Conservation (phyloP, 1,284 basidiomycete genomes). For the Irpex rosettiformis region DNA sequence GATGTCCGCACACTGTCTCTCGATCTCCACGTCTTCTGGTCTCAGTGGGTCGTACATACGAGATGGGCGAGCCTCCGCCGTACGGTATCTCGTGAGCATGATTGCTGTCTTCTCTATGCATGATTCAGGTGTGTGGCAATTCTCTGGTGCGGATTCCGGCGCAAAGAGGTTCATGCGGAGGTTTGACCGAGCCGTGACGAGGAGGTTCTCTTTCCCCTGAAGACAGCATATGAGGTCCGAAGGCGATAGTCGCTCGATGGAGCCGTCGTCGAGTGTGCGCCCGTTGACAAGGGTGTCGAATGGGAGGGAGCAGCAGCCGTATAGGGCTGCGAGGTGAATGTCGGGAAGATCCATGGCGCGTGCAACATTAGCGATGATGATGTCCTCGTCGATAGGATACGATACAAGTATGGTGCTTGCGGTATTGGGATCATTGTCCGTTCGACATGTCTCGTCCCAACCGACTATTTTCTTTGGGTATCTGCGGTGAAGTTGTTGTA, state of each 20-base stretch:
- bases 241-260: constrained; percentile 1
- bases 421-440: constrained; percentile 5
- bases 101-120: constrained; percentile 1
- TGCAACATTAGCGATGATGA: constrained; percentile 12
- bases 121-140: background rate
- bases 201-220: constrained; percentile 13
- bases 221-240: constrained; percentile 11
- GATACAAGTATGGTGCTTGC: constrained; percentile 9
- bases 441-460: constrained; percentile 13
- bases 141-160: constrained; percentile 1
- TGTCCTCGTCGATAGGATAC: constrained; percentile 12
- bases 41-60: constrained; percentile 9
- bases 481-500: constrained; percentile 10
- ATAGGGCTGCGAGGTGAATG: constrained; percentile 12
- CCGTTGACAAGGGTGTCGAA: constrained; percentile 10
- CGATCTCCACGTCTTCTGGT: constrained; percentile 12
- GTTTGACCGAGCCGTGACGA: constrained; percentile 8
- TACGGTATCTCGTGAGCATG: constrained; percentile 2
- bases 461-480: constrained; percentile 10
- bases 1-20: constrained; percentile 7
- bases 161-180: constrained; percentile 10
- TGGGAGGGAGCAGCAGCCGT: constrained; percentile 13
- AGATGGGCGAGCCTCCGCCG: constrained; percentile 7
- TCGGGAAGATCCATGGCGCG: constrained; percentile 11
- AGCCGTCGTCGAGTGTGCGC: constrained; percentile 7